Conservation (phyloP, 768 basidiomycete genomes). For the Tephrocybe sp. region DNA sequence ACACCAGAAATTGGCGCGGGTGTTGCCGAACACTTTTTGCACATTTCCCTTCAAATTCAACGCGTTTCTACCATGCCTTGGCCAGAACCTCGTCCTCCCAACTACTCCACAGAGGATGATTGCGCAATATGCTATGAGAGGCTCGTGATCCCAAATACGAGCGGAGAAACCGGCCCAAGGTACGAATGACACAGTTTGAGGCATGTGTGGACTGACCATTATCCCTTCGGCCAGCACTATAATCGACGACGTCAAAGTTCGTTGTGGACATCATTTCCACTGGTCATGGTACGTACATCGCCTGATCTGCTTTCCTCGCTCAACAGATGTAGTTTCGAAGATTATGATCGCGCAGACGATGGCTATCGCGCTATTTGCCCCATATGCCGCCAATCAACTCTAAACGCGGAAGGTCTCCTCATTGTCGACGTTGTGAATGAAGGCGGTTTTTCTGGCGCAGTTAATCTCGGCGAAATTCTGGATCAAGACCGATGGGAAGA, state of each 20-base stretch:
- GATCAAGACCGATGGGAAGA: conserved; percentile 14
- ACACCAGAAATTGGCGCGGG: no score
- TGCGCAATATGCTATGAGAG: conserved; percentile 8
- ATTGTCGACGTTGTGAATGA: conserved; percentile 10
- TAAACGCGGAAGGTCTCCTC: conserved; percentile 5
- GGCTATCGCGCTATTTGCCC: conserved; percentile 9
- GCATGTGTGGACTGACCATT: background rate
- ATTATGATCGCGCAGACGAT: conserved; percentile 11
- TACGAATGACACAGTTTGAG: background rate
- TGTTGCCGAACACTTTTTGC: background rate
- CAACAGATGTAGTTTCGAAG: conserved; percentile 6
- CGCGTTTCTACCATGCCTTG: background rate
- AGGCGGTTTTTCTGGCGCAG: conserved; percentile 11
- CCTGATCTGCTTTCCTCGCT: background rate
- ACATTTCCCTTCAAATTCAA: background rate
- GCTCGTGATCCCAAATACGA: conserved; percentile 9
- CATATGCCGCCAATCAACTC: conserved; percentile 8
- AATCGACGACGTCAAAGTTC: conserved; percentile 11
- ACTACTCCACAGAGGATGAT: conserved; percentile 7
- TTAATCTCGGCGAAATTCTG: conserved; percentile 11
- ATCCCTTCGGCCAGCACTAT: conserved; percentile 1
- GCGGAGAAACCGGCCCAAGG: conserved; percentile 9
- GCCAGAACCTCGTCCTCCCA: conserved; percentile 9
- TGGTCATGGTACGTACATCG: conserved; percentile 9
- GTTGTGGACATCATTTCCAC: conserved; percentile 11